Base-by-base conservation (phyloP, 2,329 filamentous ascomycete species). In the Cladophialophora bantiana region DNA sequence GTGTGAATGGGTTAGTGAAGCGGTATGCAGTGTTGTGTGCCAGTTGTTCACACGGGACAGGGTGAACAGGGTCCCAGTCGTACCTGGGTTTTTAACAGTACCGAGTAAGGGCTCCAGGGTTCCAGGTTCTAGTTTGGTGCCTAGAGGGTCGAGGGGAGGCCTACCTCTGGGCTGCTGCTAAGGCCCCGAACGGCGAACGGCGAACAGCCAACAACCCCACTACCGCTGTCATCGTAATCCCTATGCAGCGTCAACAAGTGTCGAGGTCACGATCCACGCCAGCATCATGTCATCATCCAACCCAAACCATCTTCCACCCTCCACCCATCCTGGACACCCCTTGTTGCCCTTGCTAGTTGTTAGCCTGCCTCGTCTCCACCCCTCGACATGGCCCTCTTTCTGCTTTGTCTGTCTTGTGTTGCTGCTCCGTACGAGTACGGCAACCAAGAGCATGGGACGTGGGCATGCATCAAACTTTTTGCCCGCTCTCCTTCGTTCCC, bases 241-340 rank as follows among this genome's bases (percentile, higher is more conserved):
- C 45, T 50, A 61, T 61, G 59, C 59, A 61, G 59, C 50, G 59
- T 61, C 59, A 61, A 48, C 48, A 54, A 61, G 45, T 42, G 35
- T 35, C 40, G 20, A 18, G 40, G 59, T 20, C 36, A 45, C 57
- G 42, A 62, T 54, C 59, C 45, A 50, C 59, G 38, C 59, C 50
- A 48, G 36, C 60, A 62, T 62, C 60, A 62, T 62, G 60, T 62
- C 60, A 62, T 62, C 60, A 62, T 36, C 59, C 34, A 50, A 50
- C 45, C 36, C 45, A 53, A 62, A 31, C 59, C 26, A 38, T 53
- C 45, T 45, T 26, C 18, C 32, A 50, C 45, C 45, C 45, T 26
- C 45, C 18, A 26, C 45, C 59, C 45, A 26, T 3, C 26, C 26
- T 26, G 26, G 26, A 26, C 26, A 26, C 26, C 26, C 26, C 26